phyloP scores from a whole-genome alignment of 495 filamentous ascomycete species.

The Aspergillus asperescens region DNA sequence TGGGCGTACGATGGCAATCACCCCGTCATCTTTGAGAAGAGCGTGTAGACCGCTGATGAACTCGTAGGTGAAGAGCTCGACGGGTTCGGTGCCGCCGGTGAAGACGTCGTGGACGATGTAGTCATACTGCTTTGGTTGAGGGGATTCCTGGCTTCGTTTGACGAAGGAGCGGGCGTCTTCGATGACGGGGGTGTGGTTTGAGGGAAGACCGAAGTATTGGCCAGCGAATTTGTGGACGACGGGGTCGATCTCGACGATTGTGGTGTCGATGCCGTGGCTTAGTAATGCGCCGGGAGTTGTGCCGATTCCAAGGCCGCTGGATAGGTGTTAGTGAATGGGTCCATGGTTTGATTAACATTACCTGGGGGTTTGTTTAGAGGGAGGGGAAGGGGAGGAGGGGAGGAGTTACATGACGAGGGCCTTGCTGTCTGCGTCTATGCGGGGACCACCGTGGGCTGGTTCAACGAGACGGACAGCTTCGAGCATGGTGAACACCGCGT shows the following conservation, averaged over 20 bases:
- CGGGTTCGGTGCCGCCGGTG: conserved; percentile 89
- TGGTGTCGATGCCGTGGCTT: conserved; percentile 82
- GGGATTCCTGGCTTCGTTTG: conserved; percentile 38
- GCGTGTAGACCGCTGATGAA: conserved; percentile 64
- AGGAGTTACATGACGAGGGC: conserved; percentile 69
- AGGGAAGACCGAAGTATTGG: conserved; percentile 74
- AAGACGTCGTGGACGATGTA: conserved; percentile 99
- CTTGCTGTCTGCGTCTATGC: conserved; percentile 59
- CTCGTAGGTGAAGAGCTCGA: conserved; percentile 78
- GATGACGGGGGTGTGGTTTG: conserved; percentile 73
- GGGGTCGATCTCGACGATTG: conserved; percentile 90
- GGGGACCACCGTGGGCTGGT: conserved; percentile 39
- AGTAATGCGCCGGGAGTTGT: conserved; percentile 84
- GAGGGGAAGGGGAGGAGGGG: background rate
- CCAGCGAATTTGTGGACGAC: conserved; percentile 75
- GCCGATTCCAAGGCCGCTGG: conserved; percentile 83
- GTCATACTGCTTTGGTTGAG: conserved; percentile 56
- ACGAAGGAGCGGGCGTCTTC: conserved; percentile 78
- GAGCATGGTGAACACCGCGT: conserved; percentile 86
- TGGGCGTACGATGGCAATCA: conserved; percentile 77
- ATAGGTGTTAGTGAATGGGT: conserved; percentile 1
- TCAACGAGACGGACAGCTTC: conserved; percentile 83
- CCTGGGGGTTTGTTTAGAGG: background rate
- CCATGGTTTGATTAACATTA: no score
- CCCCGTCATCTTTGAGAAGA: conserved; percentile 71